Evolutionary conservation across 305 asterid genomes (phyloP).

Genomic region (Fraxinus latifolia): DNA sequence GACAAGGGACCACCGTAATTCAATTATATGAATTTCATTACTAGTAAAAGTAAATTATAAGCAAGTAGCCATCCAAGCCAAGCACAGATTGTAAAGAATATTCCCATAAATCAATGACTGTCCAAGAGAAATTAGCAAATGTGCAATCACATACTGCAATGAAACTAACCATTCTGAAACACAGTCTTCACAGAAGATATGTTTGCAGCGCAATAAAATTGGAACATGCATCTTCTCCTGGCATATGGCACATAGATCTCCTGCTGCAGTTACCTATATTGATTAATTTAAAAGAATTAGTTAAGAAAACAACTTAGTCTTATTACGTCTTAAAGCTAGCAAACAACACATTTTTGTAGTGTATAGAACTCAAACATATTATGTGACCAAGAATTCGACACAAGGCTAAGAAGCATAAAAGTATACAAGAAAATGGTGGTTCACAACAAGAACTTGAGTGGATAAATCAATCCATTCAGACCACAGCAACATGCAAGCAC

Average conservation of each 20-base stretch:
- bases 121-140: neutral
- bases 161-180: conserved; percentile 64
- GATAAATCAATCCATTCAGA: neutral
- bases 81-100: neutral
- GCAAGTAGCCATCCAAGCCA: neutral
- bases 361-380: neutral
- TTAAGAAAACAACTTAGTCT: conserved; percentile 7
- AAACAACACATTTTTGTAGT: neutral
- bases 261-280: conserved; percentile 52
- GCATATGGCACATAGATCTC: conserved; percentile 65
- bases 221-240: conserved; percentile 70
- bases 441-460: neutral
- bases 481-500: neutral
- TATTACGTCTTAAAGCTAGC: neutral
- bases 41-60: neutral
- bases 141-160: neutral
- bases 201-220: conserved; percentile 56
- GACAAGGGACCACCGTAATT: neutral
- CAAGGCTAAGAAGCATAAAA: neutral
- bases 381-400: neutral
- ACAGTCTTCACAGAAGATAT: conserved; percentile 70
- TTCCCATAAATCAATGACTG: neutral
- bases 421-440: neutral
- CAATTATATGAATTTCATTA: neutral
- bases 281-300: conserved; percentile 14